Conservation (phyloP, 306 rosid species). For the Cucumis melo region DNA sequence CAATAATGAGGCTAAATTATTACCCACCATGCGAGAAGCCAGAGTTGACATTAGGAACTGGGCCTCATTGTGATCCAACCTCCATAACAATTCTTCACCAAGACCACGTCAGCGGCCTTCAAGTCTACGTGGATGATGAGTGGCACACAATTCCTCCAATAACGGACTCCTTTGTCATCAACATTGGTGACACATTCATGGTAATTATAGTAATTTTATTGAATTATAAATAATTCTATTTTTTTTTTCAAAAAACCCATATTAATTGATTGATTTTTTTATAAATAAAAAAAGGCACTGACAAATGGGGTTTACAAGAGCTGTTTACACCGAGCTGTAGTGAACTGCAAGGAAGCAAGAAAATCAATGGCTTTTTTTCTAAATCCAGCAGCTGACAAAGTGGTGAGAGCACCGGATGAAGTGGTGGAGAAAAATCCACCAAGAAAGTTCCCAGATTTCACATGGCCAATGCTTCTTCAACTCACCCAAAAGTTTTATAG, state of each 20-base stretch:
- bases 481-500: not conserved
- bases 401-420: not conserved
- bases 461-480: not conserved
- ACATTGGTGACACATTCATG: constrained; percentile 10
- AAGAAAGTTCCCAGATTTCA: not conserved
- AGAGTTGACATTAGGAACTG: not conserved
- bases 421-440: not conserved
- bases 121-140: constrained; percentile 1
- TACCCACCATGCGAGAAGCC: constrained; percentile 4
- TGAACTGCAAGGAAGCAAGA: not conserved
- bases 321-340: not conserved
- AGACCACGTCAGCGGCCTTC: constrained; percentile 2
- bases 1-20: constrained; percentile 1
- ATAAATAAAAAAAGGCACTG: not conserved
- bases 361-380: not conserved
- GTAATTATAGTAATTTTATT: not conserved
- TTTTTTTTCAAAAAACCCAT: no score
- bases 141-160: constrained; percentile 1
- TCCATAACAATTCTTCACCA: constrained; percentile 10
- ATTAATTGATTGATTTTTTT: no score
- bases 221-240: no score
- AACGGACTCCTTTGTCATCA: not conserved
- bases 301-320: constrained; percentile 8
- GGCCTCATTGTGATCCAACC: constrained; percentile 10
- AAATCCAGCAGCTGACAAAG: not conserved